Conservation (phyloP, 1,284 basidiomycete genomes). For the Hymenochaete sp. region DNA sequence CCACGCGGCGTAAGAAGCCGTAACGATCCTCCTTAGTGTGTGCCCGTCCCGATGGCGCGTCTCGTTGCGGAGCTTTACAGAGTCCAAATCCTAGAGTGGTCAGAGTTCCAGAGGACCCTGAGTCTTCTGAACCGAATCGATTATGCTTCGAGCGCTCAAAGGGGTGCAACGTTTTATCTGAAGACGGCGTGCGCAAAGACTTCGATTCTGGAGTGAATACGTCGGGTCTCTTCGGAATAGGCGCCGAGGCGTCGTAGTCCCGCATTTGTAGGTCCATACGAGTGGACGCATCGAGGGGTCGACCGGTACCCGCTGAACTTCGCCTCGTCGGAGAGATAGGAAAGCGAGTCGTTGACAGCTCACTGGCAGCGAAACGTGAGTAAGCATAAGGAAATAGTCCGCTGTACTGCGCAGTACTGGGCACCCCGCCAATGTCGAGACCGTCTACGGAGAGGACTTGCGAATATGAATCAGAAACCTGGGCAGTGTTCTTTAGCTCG, state of each 20-base stretch:
- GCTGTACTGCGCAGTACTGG: conserved; percentile 12
- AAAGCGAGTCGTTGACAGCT: conserved; percentile 3
- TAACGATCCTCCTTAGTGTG: conserved; percentile 9
- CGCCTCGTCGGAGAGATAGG: conserved; percentile 8
- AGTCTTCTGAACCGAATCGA: conserved; percentile 6
- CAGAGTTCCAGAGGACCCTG: conserved; percentile 2
- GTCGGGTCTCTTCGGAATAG: background rate
- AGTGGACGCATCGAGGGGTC: conserved; percentile 8
- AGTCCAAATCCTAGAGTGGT: conserved; percentile 2
- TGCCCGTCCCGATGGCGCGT: background rate
- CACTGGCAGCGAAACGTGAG: conserved; percentile 10
- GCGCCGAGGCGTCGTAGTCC: background rate
- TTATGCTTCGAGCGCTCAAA: background rate
- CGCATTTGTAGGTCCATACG: conserved; percentile 3
- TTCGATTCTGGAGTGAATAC: too few species aligned
- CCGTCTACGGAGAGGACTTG: conserved; percentile 15
- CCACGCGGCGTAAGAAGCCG: conserved; percentile 9
- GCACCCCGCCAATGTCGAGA: conserved; percentile 1
- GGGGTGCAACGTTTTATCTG: background rate
- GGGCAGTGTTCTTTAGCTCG: conserved; percentile 27
- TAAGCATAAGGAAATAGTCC: conserved; percentile 10
- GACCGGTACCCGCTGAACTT: conserved; percentile 15
- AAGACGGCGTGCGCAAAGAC: background rate
- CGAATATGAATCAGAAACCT: conserved; percentile 12
- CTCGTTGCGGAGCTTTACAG: conserved; percentile 2